Conservation (phyloP, 768 basidiomycete genomes). For the Leccinum rimulosum region DNA sequence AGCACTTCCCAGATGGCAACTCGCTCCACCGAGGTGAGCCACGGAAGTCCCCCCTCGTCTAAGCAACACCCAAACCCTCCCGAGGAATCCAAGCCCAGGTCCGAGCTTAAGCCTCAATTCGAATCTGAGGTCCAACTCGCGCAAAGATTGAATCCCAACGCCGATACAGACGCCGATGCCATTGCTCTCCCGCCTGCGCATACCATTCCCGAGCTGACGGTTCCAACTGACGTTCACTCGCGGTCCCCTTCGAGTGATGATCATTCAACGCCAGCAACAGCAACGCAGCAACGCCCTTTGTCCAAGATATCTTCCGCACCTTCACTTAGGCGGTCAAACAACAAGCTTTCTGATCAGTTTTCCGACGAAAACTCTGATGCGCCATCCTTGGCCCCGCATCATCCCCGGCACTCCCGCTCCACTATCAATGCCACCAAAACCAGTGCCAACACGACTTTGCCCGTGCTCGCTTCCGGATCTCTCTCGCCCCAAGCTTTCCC, state of each 20-base stretch:
- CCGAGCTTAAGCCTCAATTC: too few species aligned
- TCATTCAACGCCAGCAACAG: too few species aligned
- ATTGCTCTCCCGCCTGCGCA: conserved; percentile 8
- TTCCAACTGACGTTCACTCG: conserved; percentile 23
- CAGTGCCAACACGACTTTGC: not conserved
- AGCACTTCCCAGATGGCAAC: conserved; percentile 53
- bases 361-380: conserved; percentile 20
- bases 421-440: not conserved
- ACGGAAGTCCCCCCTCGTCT: conserved; percentile 5
- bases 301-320: not conserved
- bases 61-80: too few species aligned
- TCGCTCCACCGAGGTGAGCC: conserved; percentile 18
- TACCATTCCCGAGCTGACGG: conserved; percentile 24
- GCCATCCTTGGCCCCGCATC: not conserved
- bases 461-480: not conserved
- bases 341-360: conserved; percentile 20
- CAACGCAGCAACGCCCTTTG: too few species aligned
- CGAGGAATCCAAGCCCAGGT: not conserved
- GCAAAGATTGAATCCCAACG: not conserved
- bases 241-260: too few species aligned
- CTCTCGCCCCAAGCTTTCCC: not conserved
- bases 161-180: conserved; percentile 6
- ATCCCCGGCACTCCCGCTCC: not conserved
- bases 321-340: not conserved
- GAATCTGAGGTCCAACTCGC: not conserved